These are phyloP conservation scores for Leccinum boreale DNA, from an alignment of 768 basidiomycete genomes.

Conservation along the genomic window DNA sequence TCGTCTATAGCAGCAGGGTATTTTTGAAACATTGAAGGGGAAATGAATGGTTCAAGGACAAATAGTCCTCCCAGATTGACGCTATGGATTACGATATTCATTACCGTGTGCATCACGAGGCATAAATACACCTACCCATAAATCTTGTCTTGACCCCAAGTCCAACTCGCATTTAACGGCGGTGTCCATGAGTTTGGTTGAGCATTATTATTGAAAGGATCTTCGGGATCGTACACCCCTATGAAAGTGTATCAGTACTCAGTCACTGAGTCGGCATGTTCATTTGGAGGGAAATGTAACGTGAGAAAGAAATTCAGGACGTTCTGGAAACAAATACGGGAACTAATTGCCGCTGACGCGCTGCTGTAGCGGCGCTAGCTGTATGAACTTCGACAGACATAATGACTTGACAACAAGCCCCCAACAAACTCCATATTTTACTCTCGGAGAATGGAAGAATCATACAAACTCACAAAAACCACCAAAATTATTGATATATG, in stretches of 20 bases:
- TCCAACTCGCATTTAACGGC: conserved; percentile 72
- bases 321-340: not conserved
- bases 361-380: not conserved
- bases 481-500: conserved; percentile 74
- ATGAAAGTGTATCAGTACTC: conserved; percentile 5
- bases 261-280: not conserved
- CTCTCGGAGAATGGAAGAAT: not conserved
- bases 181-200: conserved; percentile 79
- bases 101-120: conserved; percentile 1
- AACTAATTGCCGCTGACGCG: not conserved
- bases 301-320: not conserved
- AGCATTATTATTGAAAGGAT: conserved; percentile 76
- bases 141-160: conserved; percentile 58
- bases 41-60: conserved; percentile 76
- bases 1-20: conserved; percentile 60
- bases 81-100: conserved; percentile 26
- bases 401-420: not conserved
- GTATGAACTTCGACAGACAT: not conserved
- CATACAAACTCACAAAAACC: conserved; percentile 55
- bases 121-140: conserved; percentile 46
- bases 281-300: not conserved
- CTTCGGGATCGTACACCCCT: conserved; percentile 66
- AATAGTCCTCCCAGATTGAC: conserved; percentile 77
- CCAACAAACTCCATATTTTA: not conserved
- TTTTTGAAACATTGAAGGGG: conserved; percentile 58